Conservation (phyloP, 2,329 filamentous ascomycete genomes). For the Raffaelea ambrosiae region DNA sequence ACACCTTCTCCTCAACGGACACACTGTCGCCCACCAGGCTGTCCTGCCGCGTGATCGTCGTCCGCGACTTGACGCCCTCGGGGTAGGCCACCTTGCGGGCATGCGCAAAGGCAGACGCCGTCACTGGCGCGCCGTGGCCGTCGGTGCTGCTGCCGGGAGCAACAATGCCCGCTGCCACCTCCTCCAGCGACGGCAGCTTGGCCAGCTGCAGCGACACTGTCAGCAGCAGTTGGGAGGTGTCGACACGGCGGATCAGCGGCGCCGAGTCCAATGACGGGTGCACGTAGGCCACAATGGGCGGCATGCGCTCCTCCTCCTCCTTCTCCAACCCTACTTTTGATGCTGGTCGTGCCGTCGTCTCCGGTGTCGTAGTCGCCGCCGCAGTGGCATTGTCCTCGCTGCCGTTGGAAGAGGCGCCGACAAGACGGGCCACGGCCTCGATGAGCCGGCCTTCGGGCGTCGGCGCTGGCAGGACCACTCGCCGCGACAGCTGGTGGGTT, state of each 20-base stretch:
- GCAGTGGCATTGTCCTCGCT: background rate
- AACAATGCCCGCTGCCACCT: slow-evolving; percentile 35
- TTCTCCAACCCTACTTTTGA: no score
- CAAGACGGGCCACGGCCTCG: background rate
- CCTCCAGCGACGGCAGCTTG: slow-evolving; percentile 66
- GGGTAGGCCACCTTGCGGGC: slow-evolving; percentile 73
- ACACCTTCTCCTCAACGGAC: slow-evolving; percentile 76
- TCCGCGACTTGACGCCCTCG: slow-evolving; percentile 69
- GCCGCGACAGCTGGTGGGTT: no score
- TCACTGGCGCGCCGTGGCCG: slow-evolving; percentile 41
- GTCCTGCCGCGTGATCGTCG: slow-evolving; percentile 75
- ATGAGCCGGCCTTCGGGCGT: background rate
- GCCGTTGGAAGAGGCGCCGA: background rate
- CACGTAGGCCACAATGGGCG: slow-evolving; percentile 74
- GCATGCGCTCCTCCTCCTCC: slow-evolving; percentile 32
- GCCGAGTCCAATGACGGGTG: slow-evolving; percentile 50
- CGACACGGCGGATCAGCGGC: slow-evolving; percentile 76
- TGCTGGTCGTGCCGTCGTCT: no score
- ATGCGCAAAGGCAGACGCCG: slow-evolving; percentile 68
- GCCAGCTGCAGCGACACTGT: slow-evolving; percentile 78
- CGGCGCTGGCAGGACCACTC: background rate
- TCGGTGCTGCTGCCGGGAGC: slow-evolving; percentile 74
- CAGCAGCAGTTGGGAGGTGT: slow-evolving; percentile 75
- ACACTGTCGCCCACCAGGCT: slow-evolving; percentile 83
- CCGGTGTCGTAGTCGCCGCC: background rate